These are phyloP conservation scores for Bryoglossum gracile DNA, from an alignment of 495 filamentous ascomycete genomes.

Conservation along the genomic window DNA sequence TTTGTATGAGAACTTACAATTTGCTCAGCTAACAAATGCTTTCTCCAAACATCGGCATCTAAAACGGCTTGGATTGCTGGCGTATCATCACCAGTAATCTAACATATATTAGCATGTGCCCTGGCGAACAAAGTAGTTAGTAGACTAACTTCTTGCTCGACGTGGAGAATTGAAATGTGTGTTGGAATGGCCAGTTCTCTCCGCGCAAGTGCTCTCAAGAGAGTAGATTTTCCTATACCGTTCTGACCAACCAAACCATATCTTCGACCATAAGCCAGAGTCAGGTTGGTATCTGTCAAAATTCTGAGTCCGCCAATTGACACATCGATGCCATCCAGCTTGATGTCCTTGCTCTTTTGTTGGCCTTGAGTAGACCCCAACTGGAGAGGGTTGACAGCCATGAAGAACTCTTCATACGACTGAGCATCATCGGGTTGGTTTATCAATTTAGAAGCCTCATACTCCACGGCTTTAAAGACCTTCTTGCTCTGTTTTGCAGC, in stretches of 20 bases:
- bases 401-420: constrained; percentile 99
- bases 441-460: constrained; percentile 88
- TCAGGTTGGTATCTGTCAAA: constrained; percentile 79
- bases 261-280: constrained; percentile 84
- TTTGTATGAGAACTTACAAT: constrained; percentile 44
- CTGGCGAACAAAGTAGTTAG: not conserved
- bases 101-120: constrained; percentile 1
- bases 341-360: constrained; percentile 97
- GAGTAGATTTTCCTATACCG: constrained; percentile 97
- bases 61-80: constrained; percentile 91
- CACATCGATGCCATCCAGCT: constrained; percentile 91
- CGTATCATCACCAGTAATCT: constrained; percentile 96
- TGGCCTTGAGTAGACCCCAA: constrained; percentile 55
- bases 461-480: constrained; percentile 93
- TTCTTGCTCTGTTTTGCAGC: constrained; percentile 98
- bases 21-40: constrained; percentile 88
- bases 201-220: constrained; percentile 83
- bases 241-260: constrained; percentile 99
- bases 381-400: constrained; percentile 96
- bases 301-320: constrained; percentile 86
- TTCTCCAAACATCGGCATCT: constrained; percentile 98
- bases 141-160: constrained; percentile 82
- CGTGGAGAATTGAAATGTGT: constrained; percentile 97
- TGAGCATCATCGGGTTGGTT: constrained; percentile 76
- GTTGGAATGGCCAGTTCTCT: constrained; percentile 91